A percentile compares a stretch with the other conserved stretches of the same genome.
These are phyloP conservation scores for Dryas octopetala DNA, from an alignment of 306 rosid species.

Conservation along the genomic window DNA sequence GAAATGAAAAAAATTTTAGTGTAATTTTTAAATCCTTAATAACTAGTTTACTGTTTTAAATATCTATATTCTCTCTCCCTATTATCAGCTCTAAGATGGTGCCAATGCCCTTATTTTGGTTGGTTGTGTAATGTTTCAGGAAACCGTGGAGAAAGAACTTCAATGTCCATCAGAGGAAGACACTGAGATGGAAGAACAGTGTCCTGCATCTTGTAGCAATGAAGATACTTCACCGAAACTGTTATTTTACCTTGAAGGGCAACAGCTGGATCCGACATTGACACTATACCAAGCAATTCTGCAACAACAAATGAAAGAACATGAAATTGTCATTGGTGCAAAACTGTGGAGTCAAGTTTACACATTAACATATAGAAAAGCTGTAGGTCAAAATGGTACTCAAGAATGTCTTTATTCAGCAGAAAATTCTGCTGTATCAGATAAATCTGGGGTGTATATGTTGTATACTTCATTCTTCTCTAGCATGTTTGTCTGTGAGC, in stretches of 20 bases:
- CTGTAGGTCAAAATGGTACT: conserved; percentile 33
- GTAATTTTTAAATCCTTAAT: not conserved
- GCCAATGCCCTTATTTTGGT: conserved; percentile 10
- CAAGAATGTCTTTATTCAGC: conserved; percentile 35
- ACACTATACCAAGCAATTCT: conserved; percentile 89
- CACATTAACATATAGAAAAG: conserved; percentile 62
- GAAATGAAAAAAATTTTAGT: not conserved
- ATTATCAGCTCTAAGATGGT: conserved; percentile 3
- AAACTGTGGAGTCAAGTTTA: conserved; percentile 76
- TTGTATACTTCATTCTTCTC: conserved; percentile 62
- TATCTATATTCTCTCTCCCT: no score
- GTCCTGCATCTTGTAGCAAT: conserved; percentile 44
- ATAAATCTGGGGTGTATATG: conserved; percentile 41
- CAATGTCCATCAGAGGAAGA: conserved; percentile 46
- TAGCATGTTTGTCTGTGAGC: conserved; percentile 58
- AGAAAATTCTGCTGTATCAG: conserved; percentile 32
- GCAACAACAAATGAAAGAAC: conserved; percentile 56
- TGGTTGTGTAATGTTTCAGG: conserved; percentile 41
- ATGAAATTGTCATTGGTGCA: conserved; percentile 48
- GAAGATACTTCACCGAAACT: conserved; percentile 53
- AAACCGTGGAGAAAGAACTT: conserved; percentile 39
- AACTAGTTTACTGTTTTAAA: not conserved
- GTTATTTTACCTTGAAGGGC: conserved; percentile 70
- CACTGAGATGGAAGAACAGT: conserved; percentile 38
- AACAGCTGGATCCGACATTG: conserved; percentile 53